These are phyloP conservation scores for Starmerella floricola DNA, from an alignment of 805 yeast genomes.

Conservation along the genomic window DNA sequence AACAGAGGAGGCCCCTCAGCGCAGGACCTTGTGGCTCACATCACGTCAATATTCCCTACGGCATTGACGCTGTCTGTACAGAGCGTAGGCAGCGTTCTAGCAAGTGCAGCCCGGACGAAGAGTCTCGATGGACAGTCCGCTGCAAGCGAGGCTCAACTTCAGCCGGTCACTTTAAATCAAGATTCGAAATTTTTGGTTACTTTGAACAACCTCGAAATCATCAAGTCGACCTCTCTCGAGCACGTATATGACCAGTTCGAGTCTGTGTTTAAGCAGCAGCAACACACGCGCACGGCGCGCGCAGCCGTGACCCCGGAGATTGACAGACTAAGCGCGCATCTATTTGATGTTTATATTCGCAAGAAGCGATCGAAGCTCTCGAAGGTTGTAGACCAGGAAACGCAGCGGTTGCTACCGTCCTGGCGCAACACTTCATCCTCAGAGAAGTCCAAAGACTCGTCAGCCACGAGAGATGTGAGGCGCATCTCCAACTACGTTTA, in stretches of 20 bases:
- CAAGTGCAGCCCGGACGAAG: constrained; percentile 23
- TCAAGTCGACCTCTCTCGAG: constrained; percentile 39
- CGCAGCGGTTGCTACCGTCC: constrained; percentile 34
- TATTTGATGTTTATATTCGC: constrained; percentile 38
- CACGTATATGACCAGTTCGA: constrained; percentile 25
- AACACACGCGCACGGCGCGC: background rate
- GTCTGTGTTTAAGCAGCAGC: constrained; percentile 7
- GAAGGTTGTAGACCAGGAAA: constrained; percentile 35
- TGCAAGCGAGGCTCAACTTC: constrained; percentile 24
- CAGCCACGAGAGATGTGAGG: constrained; percentile 9
- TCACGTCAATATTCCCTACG: constrained; percentile 12
- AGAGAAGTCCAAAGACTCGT: too few species aligned
- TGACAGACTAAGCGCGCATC: constrained; percentile 34
- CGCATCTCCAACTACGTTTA: constrained; percentile 34
- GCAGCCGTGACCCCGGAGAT: constrained; percentile 33
- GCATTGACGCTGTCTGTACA: constrained; percentile 15
- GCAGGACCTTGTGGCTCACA: background rate
- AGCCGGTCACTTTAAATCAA: constrained; percentile 35
- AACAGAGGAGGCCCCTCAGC: constrained; percentile 15
- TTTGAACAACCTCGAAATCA: constrained; percentile 40
- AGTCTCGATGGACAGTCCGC: constrained; percentile 3
- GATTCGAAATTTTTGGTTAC: constrained; percentile 43
- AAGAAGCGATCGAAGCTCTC: constrained; percentile 41
- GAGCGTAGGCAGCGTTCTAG: constrained; percentile 16
- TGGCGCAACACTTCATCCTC: constrained; percentile 41